Base-by-base conservation (phyloP, 176 grass and related monocot species). In the Lolium perenne region DNA sequence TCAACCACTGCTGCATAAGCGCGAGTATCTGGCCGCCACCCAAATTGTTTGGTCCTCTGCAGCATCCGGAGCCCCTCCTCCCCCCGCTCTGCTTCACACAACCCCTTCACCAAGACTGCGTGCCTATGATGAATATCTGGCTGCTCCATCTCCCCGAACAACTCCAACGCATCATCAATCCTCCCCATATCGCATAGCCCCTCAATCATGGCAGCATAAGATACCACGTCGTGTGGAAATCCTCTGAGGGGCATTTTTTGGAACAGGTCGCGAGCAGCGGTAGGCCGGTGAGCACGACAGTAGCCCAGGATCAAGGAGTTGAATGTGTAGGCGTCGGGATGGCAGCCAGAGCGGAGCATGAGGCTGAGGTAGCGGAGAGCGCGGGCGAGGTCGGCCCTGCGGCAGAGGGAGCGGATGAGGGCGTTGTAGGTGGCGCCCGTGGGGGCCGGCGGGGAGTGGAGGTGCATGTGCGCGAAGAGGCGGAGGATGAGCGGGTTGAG, bases 361-460 rank as follows among this genome's bases (percentile, higher is more conserved):
- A 90, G 88, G 88, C 83, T 90, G 45, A 90, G 83, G 32, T 86
- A 90, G 10, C 78, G 71, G 9, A 82, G 83, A 26, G 88, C 62
- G 78, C 43, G 72, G 53, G 38, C 78, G 62, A 90, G 88, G 79
- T 90, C 62, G 63, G 83, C 79, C 12, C 83, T 79, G 55, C 79
- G 79, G 88, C 88, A 86, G 72, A 90, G 88, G 12, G 83, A 47
- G 46, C 88, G 83, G 53, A 90, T 77, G 78, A 90, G 83, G n/a
- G 83, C 22, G 47, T 90, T 90, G 83, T 86, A 90, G 41, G 83
- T 90, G 63, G 53, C 29, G 8, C 35, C 76, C 0, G 76, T 67
- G 17, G 87, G 88, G 1, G 88, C 78, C 11, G 78, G 83, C 7
- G 88, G 83, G 41, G 83, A 45, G 61, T 77, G 40, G 25, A 10